Percentiles rank a stretch among this genome's conserved stretches.
Evolutionary conservation across 2,329 filamentous ascomycete genomes (phyloP).

Genomic region (Aspergillus luchuensis): DNA sequence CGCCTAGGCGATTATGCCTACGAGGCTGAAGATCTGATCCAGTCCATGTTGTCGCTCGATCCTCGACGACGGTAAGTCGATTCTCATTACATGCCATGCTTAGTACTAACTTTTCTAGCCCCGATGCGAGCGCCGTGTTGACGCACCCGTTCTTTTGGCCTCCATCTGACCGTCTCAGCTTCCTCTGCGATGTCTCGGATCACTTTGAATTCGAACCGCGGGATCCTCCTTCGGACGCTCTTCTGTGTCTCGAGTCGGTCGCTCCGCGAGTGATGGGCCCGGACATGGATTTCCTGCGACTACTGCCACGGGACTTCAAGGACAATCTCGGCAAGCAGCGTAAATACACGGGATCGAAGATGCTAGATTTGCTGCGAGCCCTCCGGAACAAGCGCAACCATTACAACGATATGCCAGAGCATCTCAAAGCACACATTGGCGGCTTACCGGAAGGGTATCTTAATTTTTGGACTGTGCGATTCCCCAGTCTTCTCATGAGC

Average conservation of each 20-base stretch:
- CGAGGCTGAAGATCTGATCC: conserved; percentile 85
- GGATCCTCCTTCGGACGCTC: conserved; percentile 72
- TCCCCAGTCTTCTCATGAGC: conserved; percentile 74
- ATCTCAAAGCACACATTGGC: conserved; percentile 73
- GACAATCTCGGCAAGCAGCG: conserved; percentile 90
- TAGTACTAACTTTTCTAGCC: conserved; percentile 41
- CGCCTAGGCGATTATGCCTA: conserved; percentile 78
- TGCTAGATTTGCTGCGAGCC: conserved; percentile 85
- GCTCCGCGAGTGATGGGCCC: conserved; percentile 50
- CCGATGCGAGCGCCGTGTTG: conserved; percentile 77
- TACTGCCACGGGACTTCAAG: conserved; percentile 77
- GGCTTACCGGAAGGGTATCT: conserved; percentile 78
- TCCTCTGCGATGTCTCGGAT: conserved; percentile 95
- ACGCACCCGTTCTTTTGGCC: conserved; percentile 97
- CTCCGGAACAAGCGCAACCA: conserved; percentile 96
- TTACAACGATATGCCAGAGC: conserved; percentile 91
- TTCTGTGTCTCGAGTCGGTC: conserved; percentile 60
- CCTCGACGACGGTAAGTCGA: conserved; percentile 59
- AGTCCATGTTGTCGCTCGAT: conserved; percentile 72
- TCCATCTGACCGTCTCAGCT: conserved; percentile 81
- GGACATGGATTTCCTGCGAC: conserved; percentile 74
- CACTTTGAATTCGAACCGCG: conserved; percentile 92
- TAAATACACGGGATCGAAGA: conserved; percentile 82
- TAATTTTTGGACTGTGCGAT: conserved; percentile 77
- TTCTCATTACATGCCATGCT: not conserved